Evolutionary conservation across 768 basidiomycete genomes (phyloP).

Genomic region (Lactarius quietus): DNA sequence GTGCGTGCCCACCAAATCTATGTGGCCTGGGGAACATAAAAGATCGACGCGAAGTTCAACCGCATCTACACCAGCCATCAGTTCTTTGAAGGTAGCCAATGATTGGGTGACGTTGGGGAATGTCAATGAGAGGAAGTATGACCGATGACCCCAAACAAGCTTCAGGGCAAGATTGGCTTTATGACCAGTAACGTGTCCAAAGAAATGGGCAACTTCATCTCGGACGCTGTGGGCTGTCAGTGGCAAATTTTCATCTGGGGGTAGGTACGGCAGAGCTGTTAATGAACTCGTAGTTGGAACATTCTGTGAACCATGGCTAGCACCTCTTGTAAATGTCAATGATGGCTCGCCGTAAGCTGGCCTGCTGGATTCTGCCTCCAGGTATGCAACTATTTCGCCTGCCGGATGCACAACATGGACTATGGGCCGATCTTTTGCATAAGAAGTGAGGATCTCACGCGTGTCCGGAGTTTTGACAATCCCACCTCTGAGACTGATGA

Average conservation of each 20-base stretch:
- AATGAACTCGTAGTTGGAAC: slow-evolving; percentile 77
- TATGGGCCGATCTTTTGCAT: slow-evolving; percentile 64
- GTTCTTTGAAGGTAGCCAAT: slow-evolving; percentile 60
- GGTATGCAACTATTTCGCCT: slow-evolving; percentile 76
- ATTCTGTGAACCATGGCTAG: slow-evolving; percentile 82
- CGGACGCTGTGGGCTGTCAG: slow-evolving; percentile 38
- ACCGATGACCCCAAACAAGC: slow-evolving; percentile 52
- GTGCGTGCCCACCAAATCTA: slow-evolving; percentile 45
- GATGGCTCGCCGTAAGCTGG: slow-evolving; percentile 90
- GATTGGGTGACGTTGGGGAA: slow-evolving; percentile 82
- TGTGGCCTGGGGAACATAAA: slow-evolving; percentile 51
- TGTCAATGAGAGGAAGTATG: slow-evolving; percentile 90
- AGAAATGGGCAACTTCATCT: slow-evolving; percentile 77
- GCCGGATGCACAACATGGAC: slow-evolving; percentile 81
- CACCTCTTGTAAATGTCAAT: slow-evolving; percentile 81
- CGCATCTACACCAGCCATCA: slow-evolving; percentile 84
- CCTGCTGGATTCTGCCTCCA: slow-evolving; percentile 68
- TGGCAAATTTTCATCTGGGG: slow-evolving; percentile 18
- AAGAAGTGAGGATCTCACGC: slow-evolving; percentile 65
- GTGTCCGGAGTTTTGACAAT: slow-evolving; percentile 84
- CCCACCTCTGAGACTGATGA: slow-evolving; percentile 92
- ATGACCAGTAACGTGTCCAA: slow-evolving; percentile 78
- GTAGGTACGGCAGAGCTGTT: slow-evolving; percentile 53
- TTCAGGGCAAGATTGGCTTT: slow-evolving; percentile 61
- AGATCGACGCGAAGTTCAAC: slow-evolving; percentile 94